Evolutionary conservation across 495 filamentous ascomycete species (phyloP), one percentile per base, ranked within the genome.

Genomic region (Schizothecium vesticola): DNA sequence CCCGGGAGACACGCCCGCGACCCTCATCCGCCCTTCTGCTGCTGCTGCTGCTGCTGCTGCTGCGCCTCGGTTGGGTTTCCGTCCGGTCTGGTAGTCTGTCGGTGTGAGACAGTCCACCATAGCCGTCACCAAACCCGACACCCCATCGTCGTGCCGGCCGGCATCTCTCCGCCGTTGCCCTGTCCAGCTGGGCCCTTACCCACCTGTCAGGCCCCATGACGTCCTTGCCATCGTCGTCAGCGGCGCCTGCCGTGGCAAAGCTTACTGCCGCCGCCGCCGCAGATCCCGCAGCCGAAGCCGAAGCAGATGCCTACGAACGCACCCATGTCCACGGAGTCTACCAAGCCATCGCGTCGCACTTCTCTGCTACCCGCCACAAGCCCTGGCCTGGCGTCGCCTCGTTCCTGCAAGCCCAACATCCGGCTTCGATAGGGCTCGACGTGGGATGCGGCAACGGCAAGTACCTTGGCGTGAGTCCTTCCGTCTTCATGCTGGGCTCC

Each of bases 361-460:
- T 99, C 80, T 97, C 94, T 16, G 87, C 92, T 12, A 99, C 95
- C 23, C 87, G 95, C 62, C 94, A 97, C 85, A 97, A 97, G 88
- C 93, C 95, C 67, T 99, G 95, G 95, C 95, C 95, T 23, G 90
- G 96, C 73, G 91, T 97, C 60, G 89, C 93, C 72, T 78, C 79
- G 56, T 99, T 97, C 77, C 86, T 99, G 56, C 79, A 79, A 56
- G 79, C 81, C n/a, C 82, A 91, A 31, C 76, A 83, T 6, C 82
- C 86, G 26, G 94, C 93, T 19, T 84, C 92, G n/a, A 80, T 98
- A 36, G 95, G 95, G 9, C 81, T 97, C 24, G 95, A 99, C 78
- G 85, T 97, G 64, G 92, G 92, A 59, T 98, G 95, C 79, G 95
- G 95, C 63, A 99, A 99, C 81, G 95, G 95, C 70, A 99, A 99